Conservation (phyloP, 441 rosid species). For the Adansonia grandidieri region DNA sequence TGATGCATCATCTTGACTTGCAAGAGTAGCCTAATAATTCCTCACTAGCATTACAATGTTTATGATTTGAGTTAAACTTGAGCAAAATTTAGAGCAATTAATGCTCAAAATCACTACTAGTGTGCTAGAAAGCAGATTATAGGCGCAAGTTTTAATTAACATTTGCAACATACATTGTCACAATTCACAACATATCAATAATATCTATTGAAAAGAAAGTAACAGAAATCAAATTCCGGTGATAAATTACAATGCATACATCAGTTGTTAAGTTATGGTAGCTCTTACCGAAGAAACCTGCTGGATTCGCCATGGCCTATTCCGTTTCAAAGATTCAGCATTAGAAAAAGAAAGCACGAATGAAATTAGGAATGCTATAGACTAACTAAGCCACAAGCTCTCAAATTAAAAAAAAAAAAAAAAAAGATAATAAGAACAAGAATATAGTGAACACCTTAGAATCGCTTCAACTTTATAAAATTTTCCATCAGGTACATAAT, state of each 20-base stretch:
- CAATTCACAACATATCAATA: neutral
- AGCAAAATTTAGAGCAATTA: neutral
- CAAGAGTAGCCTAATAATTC: neutral
- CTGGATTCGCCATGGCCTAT: slow-evolving; percentile 86
- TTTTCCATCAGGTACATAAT: slow-evolving; percentile 69
- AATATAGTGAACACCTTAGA: slow-evolving; percentile 55
- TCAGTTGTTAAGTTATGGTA: slow-evolving; percentile 17
- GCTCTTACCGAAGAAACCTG: slow-evolving; percentile 85
- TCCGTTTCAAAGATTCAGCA: slow-evolving; percentile 38
- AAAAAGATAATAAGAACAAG: neutral
- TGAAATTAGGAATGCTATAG: slow-evolving; percentile 19
- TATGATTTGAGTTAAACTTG: neutral
- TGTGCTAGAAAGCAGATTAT: neutral
- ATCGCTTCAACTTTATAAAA: slow-evolving; percentile 94
- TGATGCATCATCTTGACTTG: neutral
- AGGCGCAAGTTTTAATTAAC: neutral
- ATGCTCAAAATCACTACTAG: neutral
- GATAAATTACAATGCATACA: neutral
- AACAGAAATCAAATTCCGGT: neutral
- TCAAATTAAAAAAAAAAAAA: no score
- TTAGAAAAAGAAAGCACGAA: slow-evolving; percentile 2
- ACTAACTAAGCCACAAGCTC: neutral
- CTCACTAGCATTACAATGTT: neutral
- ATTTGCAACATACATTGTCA: neutral
- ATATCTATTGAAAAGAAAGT: neutral